Conservation (phyloP, 1,139 yeast species). For the Blastobotrys petasosporus region DNA sequence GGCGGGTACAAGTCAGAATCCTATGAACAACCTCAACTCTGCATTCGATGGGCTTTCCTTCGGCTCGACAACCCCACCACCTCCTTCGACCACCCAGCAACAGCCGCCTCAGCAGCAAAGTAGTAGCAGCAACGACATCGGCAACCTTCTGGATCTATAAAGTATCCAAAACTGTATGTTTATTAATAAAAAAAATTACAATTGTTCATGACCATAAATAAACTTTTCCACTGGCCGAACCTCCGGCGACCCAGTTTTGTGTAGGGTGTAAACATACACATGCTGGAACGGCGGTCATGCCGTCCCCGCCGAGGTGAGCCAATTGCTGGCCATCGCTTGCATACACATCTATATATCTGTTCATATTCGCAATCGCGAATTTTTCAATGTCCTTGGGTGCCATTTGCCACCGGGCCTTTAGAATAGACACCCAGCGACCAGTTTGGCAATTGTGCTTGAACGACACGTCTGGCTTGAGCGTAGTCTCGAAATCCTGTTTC, state of each 20-base stretch:
- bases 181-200: background rate
- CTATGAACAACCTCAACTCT: slow-evolving; percentile 14
- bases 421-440: slow-evolving; percentile 92
- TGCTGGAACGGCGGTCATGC: slow-evolving; percentile 87
- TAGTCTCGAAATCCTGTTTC: slow-evolving; percentile 21
- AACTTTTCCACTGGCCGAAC: slow-evolving; percentile 90
- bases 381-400: slow-evolving; percentile 69
- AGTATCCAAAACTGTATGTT: background rate
- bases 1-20: slow-evolving; percentile 26
- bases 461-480: slow-evolving; percentile 50
- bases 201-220: slow-evolving; percentile 41
- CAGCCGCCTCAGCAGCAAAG: slow-evolving; percentile 15
- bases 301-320: slow-evolving; percentile 59
- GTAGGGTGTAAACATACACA: slow-evolving; percentile 77
- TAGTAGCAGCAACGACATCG: background rate
- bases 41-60: slow-evolving; percentile 25
- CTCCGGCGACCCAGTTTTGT: slow-evolving; percentile 87
- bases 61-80: slow-evolving; percentile 8
- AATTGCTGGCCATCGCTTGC: slow-evolving; percentile 68
- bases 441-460: slow-evolving; percentile 89
- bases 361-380: slow-evolving; percentile 91
- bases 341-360: slow-evolving; percentile 74
- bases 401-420: slow-evolving; percentile 78
- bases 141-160: background rate
- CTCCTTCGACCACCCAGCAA: slow-evolving; percentile 13